Conservation (phyloP, 352 stramenopile genomes). For the Globisporangium acanthophoron region DNA sequence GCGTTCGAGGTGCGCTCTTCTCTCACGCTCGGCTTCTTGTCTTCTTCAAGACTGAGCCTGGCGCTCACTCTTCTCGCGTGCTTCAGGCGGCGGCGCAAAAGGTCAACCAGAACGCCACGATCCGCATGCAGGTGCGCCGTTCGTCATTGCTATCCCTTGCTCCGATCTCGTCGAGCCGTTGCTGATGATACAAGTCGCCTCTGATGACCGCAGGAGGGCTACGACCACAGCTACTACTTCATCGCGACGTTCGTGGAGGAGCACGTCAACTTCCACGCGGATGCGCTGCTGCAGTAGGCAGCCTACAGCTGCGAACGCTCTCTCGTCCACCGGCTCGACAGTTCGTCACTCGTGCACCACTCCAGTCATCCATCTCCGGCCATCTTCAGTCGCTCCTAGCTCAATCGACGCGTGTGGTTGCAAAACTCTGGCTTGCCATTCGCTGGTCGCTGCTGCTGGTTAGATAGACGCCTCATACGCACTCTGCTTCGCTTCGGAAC, state of each 20-base stretch:
- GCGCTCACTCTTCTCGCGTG: neutral
- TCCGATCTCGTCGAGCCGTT: neutral
- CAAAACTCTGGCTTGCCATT: neutral
- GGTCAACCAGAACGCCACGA: slow-evolving; percentile 74
- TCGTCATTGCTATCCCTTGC: neutral
- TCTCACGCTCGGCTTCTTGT: neutral
- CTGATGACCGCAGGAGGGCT: slow-evolving; percentile 65
- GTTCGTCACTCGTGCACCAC: no score
- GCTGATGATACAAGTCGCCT: neutral
- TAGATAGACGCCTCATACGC: neutral
- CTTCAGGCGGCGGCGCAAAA: slow-evolving; percentile 59
- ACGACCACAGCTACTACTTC: slow-evolving; percentile 98
- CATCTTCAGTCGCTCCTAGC: no score
- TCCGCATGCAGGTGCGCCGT: slow-evolving; percentile 57
- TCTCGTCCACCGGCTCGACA: neutral
- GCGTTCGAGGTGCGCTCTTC: slow-evolving; percentile 57
- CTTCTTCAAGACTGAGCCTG: neutral
- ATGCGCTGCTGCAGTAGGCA: slow-evolving; percentile 52
- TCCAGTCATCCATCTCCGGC: no score
- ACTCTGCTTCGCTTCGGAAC: neutral
- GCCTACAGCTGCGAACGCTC: neutral
- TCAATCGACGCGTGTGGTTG: neutral
- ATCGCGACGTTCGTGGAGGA: slow-evolving; percentile 95
- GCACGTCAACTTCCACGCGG: slow-evolving; percentile 93
- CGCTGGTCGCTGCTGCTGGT: neutral